Base-by-base conservation (phyloP, 192 early-diverging fungal genomes). In the Entomortierella parvispora region DNA sequence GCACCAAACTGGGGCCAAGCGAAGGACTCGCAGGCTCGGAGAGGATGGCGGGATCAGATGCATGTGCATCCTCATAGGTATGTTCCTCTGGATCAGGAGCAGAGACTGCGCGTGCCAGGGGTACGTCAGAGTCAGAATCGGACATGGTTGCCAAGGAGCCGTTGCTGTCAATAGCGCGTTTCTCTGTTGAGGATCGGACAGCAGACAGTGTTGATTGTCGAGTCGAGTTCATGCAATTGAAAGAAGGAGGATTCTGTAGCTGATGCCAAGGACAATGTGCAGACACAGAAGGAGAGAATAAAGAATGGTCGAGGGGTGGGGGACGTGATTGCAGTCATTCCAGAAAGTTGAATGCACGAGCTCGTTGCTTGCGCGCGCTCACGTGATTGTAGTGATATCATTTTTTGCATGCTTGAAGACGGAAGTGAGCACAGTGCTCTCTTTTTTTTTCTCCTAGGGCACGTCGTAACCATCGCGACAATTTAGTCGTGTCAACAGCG, bases 11-110 rank as follows among this genome's bases (percentile, higher is more conserved):
- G 17, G 74, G 74, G 0, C 60, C 58, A 4, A 68, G 18, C 17
- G 66, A 22, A 2, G 74, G 74, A 14, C 65, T 77, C 11, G 74
- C 45, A 3, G 74, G 59, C 32, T 68, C 74, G 0, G 74, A 77
- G 57, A 74, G 56, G 40, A 51, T 58, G 26, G 62, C 47, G 0
- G 64, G 46, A 31, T 62, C 52, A 7, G 60, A 53, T 32, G 68
- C 59, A 34, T 63, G 34, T 9, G 72, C 58, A 18, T 76, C 72
- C 59, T 67, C 64, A 11, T 64, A 68, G 2, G 66, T 64, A 33
- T 51, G 32, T 6, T 77, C 74, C 22, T 49, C 49, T 25, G 65
- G 60, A 28, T 77, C 66, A 23, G 61, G 74, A 26, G 65, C 74
- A 7, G 66, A 77, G 37, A 64, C 20, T 12, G 74, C 62, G 40